A percentile compares a stretch with the other conserved stretches of the same genome.
Conservation (phyloP, 1,284 basidiomycete genomes). For the Cryptococcus sp. region DNA sequence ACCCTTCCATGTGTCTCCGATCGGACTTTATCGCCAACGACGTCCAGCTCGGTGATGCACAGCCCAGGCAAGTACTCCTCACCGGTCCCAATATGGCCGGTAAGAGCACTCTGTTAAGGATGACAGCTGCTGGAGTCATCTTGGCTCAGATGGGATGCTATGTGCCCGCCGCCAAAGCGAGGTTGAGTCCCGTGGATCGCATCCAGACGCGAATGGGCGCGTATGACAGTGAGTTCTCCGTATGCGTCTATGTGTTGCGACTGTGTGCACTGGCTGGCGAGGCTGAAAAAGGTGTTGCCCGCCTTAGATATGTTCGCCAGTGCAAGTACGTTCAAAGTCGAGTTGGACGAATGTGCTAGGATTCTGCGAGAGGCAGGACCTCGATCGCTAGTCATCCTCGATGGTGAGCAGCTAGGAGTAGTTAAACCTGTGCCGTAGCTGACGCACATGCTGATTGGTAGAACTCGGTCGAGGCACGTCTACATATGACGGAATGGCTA, state of each 20-base stretch:
- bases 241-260: not conserved
- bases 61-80: slow-evolving; percentile 63
- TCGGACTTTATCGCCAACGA: slow-evolving; percentile 92
- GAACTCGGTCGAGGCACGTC: slow-evolving; percentile 73
- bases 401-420: slow-evolving; percentile 62
- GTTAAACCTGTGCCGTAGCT: not conserved
- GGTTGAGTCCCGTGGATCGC: slow-evolving; percentile 84
- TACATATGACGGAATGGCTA: slow-evolving; percentile 87
- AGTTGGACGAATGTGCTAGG: slow-evolving; percentile 92
- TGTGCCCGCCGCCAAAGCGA: slow-evolving; percentile 81
- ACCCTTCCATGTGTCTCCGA: slow-evolving; percentile 76
- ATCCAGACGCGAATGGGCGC: slow-evolving; percentile 99
- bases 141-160: slow-evolving; percentile 98
- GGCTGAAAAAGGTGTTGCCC: not conserved
- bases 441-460: slow-evolving; percentile 41
- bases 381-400: slow-evolving; percentile 88
- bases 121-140: slow-evolving; percentile 94
- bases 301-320: slow-evolving; percentile 82
- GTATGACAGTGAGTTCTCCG: slow-evolving; percentile 66
- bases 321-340: slow-evolving; percentile 93
- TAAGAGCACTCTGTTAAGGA: slow-evolving; percentile 83
- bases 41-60: slow-evolving; percentile 70
- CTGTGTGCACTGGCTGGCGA: not conserved
- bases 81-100: slow-evolving; percentile 87
- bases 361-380: slow-evolving; percentile 89